phyloP scores from a whole-genome alignment of 306 rosid species.

The Macrotyloma uniflorum region DNA sequence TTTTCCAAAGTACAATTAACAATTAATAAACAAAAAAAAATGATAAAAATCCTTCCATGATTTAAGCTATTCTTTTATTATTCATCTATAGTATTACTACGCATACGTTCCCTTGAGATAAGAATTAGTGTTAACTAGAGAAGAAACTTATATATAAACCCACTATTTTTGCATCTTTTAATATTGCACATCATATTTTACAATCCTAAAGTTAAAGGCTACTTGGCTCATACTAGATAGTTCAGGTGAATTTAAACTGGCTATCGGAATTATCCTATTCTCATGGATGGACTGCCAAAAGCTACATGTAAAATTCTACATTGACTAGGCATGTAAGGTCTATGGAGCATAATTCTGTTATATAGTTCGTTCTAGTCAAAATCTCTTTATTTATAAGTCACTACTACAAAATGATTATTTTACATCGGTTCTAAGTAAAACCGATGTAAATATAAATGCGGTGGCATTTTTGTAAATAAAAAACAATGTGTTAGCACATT shows the following conservation, averaged over 20 bases:
- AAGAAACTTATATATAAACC: too few relatives aligned
- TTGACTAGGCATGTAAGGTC: slow-evolving; percentile 8
- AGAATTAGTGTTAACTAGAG: too few relatives aligned
- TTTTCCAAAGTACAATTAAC: background rate
- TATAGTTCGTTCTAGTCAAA: too few relatives aligned
- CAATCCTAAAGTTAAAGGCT: slow-evolving; percentile 50
- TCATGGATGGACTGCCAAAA: slow-evolving; percentile 4
- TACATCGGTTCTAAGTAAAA: too few relatives aligned
- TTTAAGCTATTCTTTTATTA: background rate
- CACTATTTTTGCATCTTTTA: slow-evolving; percentile 1
- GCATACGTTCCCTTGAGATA: too few relatives aligned
- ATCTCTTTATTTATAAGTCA: too few relatives aligned
- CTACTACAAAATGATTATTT: too few relatives aligned
- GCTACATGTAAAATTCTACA: background rate
- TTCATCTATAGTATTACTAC: background rate
- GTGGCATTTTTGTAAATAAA: too few relatives aligned
- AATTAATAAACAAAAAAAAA: background rate
- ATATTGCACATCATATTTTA: slow-evolving; percentile 38
- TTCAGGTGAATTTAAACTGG: slow-evolving; percentile 45
- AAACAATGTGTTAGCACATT: too few relatives aligned
- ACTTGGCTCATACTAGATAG: slow-evolving; percentile 86
- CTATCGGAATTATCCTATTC: slow-evolving; percentile 10
- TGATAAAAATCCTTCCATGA: background rate
- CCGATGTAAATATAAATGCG: too few relatives aligned
- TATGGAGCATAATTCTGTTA: too few relatives aligned